Evolutionary conservation across 2,329 filamentous ascomycete species (phyloP).

Genomic region (Huntiella bhutanensis): DNA sequence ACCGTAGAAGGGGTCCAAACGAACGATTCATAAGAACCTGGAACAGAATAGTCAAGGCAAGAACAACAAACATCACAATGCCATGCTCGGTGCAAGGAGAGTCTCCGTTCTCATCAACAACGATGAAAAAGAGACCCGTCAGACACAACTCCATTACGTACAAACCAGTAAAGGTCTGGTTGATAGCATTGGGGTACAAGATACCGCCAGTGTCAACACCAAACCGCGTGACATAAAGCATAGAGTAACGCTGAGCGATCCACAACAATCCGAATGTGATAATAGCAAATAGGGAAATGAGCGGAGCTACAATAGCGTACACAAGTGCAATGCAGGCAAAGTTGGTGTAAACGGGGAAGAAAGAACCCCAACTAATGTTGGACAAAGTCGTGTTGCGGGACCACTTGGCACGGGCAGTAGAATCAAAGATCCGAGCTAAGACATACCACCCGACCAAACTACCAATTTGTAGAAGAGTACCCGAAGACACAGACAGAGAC

Average conservation of each 20-base stretch:
- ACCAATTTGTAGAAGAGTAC: constrained; percentile 69
- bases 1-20: constrained; percentile 70
- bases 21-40: constrained; percentile 66
- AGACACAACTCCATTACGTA: constrained; percentile 90
- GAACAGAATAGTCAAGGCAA: constrained; percentile 53
- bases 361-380: constrained; percentile 71
- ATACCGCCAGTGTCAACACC: constrained; percentile 81
- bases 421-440: constrained; percentile 63
- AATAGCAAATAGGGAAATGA: constrained; percentile 85
- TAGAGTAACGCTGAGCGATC: constrained; percentile 92
- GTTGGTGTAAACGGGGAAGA: constrained; percentile 94
- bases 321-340: constrained; percentile 83
- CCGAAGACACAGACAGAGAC: constrained; percentile 75
- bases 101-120: constrained; percentile 33
- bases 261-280: constrained; percentile 83
- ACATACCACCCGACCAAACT: constrained; percentile 66
- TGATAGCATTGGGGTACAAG: constrained; percentile 79
- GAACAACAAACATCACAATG: constrained; percentile 62
- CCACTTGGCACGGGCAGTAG: constrained; percentile 68
- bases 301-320: constrained; percentile 71
- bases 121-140: constrained; percentile 76
- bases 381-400: constrained; percentile 59
- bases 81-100: constrained; percentile 55
- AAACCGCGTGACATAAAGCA: constrained; percentile 85
- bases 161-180: constrained; percentile 84